Evolutionary conservation across 305 asterid species (phyloP).

Genomic region (Fraxinus sp.): DNA sequence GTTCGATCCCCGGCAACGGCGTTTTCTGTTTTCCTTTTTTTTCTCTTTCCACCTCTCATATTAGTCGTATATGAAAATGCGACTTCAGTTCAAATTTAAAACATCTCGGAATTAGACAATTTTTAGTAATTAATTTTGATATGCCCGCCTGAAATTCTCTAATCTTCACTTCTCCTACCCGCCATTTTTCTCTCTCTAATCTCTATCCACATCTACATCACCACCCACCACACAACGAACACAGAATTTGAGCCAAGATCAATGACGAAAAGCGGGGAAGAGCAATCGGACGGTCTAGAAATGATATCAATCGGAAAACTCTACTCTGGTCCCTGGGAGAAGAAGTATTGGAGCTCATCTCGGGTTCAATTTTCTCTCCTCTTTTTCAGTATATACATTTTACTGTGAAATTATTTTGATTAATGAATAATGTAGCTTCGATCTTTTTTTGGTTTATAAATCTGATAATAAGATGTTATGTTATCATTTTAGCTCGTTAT

Average conservation of each 20-base stretch:
- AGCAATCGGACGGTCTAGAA: constrained; percentile 66
- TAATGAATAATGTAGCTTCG: no score
- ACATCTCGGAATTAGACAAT: no score
- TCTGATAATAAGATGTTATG: not conserved
- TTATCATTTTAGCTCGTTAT: not conserved
- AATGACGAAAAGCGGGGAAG: constrained; percentile 50
- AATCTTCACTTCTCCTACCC: no score
- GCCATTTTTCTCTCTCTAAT: constrained; percentile 13
- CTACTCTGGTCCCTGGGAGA: constrained; percentile 82
- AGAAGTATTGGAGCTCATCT: constrained; percentile 98
- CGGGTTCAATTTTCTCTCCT: constrained; percentile 55
- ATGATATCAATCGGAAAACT: constrained; percentile 74
- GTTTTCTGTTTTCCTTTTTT: not conserved
- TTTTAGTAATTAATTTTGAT: no score
- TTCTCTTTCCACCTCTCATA: not conserved
- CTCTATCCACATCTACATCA: no score
- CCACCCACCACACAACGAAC: not conserved
- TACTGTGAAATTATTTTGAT: not conserved
- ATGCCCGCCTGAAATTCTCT: no score
- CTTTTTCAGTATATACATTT: not conserved
- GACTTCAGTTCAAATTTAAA: not conserved
- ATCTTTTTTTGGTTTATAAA: not conserved
- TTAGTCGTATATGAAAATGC: not conserved
- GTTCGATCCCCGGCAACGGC: constrained; percentile 69
- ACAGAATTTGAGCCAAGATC: constrained; percentile 19